phyloP scores from a whole-genome alignment of 2,329 filamentous ascomycete genomes.

The Paraconiothyrium sp. region DNA sequence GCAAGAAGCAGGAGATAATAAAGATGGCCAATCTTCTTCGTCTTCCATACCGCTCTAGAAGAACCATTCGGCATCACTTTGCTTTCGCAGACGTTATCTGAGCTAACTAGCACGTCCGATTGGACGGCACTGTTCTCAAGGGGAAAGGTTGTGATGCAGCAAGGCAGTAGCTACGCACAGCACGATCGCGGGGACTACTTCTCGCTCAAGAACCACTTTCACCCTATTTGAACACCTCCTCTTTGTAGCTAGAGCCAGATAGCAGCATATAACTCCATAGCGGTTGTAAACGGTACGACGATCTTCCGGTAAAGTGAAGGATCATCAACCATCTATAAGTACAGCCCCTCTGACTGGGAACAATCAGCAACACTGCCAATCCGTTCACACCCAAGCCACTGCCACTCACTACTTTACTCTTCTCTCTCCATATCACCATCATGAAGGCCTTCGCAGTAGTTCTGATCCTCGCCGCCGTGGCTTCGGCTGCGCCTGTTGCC shows the following conservation, averaged over 20 bases:
- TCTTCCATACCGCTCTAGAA: too few species aligned
- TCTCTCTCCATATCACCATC: neutral
- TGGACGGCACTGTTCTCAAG: neutral
- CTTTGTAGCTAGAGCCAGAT: neutral
- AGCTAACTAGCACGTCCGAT: neutral
- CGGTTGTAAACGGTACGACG: neutral
- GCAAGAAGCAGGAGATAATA: neutral
- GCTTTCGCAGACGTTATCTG: neutral
- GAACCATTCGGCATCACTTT: neutral
- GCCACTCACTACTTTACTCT: neutral
- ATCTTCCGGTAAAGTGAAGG: neutral
- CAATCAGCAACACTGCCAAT: neutral
- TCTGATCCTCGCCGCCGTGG: neutral
- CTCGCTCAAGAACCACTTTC: too few species aligned
- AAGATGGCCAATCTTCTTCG: neutral
- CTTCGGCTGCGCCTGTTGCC: neutral
- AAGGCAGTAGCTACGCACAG: neutral
- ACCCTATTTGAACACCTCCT: neutral
- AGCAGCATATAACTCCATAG: neutral
- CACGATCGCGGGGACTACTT: neutral
- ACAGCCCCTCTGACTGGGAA: neutral
- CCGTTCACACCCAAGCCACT: neutral
- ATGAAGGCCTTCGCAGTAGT: neutral
- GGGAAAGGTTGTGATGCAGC: neutral
- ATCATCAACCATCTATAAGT: neutral